Evolutionary conservation across 257 asterid species (phyloP).

Genomic region (Misopates orontium): DNA sequence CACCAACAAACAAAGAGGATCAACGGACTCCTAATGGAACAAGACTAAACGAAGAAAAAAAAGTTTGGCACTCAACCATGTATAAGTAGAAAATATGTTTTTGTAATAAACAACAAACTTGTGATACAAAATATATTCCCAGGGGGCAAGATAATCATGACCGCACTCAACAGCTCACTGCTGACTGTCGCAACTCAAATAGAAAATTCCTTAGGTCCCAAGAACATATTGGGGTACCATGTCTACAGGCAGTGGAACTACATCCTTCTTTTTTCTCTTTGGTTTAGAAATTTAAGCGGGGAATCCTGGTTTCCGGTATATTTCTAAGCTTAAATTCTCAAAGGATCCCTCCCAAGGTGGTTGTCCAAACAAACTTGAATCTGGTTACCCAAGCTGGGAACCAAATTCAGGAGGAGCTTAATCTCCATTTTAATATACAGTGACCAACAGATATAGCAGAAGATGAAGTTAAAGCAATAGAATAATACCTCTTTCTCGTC

Average conservation of each 20-base stretch:
- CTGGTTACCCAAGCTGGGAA: too few relatives aligned
- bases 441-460: conserved; percentile 17
- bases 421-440: conserved; percentile 12
- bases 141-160: conserved; percentile 17
- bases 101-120: not conserved
- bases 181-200: conserved; percentile 14
- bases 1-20: not conserved
- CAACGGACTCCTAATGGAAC: not conserved
- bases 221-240: conserved; percentile 14
- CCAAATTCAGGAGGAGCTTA: not conserved
- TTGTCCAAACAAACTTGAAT: too few relatives aligned
- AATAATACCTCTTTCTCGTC: conserved; percentile 87
- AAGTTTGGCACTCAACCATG: not conserved
- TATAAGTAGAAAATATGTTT: not conserved
- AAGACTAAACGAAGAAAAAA: not conserved
- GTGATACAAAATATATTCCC: not conserved
- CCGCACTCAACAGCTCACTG: conserved; percentile 24
- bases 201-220: conserved; percentile 15
- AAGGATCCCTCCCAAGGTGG: too few relatives aligned
- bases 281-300: too few relatives aligned
- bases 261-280: too few relatives aligned
- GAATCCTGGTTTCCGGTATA: too few relatives aligned
- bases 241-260: not conserved
- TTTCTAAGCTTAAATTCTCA: too few relatives aligned
- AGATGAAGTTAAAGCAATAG: conserved; percentile 20